These are phyloP conservation scores for Dothiorella sarmentorum DNA, from an alignment of 2,329 filamentous ascomycete species.

Conservation along the genomic window DNA sequence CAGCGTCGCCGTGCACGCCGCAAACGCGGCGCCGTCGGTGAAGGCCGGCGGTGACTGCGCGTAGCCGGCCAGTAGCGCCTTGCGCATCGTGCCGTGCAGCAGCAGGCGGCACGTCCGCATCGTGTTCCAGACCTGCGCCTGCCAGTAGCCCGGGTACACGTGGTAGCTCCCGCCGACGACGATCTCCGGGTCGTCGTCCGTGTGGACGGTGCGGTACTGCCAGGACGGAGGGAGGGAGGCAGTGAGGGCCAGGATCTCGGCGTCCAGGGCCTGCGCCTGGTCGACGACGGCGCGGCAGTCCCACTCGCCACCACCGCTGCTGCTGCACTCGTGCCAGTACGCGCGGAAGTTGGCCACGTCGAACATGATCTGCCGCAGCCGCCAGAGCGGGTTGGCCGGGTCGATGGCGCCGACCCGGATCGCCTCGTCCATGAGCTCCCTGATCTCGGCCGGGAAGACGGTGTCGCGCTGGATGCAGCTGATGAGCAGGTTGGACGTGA, in stretches of 20 bases:
- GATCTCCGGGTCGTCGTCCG: constrained; percentile 18
- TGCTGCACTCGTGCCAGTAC: background rate
- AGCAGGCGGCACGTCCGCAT: constrained; percentile 26
- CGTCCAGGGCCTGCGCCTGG: background rate
- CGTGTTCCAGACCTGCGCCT: constrained; percentile 32
- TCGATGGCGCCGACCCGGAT: background rate
- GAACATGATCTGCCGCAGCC: constrained; percentile 7
- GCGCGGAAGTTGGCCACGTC: constrained; percentile 7
- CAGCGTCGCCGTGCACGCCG: constrained; percentile 26
- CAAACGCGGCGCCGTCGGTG: constrained; percentile 23
- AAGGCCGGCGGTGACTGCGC: constrained; percentile 28
- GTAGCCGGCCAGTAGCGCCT: constrained; percentile 26
- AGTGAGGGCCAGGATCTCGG: background rate
- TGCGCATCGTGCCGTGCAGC: constrained; percentile 26
- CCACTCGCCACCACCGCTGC: too few species aligned
- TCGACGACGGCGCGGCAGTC: background rate
- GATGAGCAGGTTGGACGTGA: constrained; percentile 27
- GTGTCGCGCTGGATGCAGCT: constrained; percentile 15
- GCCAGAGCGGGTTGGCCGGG: constrained; percentile 1
- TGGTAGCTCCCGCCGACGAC: constrained; percentile 27
- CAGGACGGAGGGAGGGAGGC: background rate
- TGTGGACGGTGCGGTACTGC: background rate
- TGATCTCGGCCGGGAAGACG: background rate
- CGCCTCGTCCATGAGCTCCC: constrained; percentile 6
- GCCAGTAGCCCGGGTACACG: constrained; percentile 31